Percentiles rank a stretch among this genome's conserved stretches.
These are phyloP conservation scores for Fistulinella prunicolor DNA, from an alignment of 768 basidiomycete species.

Conservation along the genomic window DNA sequence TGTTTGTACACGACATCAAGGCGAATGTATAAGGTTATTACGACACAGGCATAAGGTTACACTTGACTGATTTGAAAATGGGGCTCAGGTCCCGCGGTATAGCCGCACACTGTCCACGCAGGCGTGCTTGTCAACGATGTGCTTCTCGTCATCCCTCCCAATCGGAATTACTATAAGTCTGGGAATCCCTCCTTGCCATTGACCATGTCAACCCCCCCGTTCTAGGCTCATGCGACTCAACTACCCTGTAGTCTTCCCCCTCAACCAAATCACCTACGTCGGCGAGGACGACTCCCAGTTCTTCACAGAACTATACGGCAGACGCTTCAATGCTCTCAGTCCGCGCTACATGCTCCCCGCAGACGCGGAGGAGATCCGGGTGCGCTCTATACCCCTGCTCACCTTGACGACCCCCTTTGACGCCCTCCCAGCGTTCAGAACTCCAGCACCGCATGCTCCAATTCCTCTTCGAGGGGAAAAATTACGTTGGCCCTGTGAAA, in stretches of 20 bases:
- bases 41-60: constrained; percentile 27
- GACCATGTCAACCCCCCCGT: constrained; percentile 22
- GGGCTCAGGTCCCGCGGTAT: constrained; percentile 34
- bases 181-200: constrained; percentile 7
- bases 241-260: constrained; percentile 33
- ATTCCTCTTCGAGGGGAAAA: constrained; percentile 61
- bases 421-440: constrained; percentile 51
- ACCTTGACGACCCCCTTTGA: neutral
- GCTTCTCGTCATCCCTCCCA: constrained; percentile 34
- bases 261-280: constrained; percentile 36
- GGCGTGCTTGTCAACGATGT: constrained; percentile 19
- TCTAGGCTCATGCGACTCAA: constrained; percentile 28
- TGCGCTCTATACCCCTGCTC: constrained; percentile 21
- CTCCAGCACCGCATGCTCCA: constrained; percentile 64
- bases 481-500: constrained; percentile 64
- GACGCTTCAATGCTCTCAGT: constrained; percentile 56
- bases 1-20: constrained; percentile 89
- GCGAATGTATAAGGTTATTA: constrained; percentile 34
- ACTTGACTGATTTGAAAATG: constrained; percentile 32
- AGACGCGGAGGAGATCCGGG: constrained; percentile 64
- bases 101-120: constrained; percentile 28
- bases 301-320: constrained; percentile 52
- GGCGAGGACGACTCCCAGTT: constrained; percentile 48
- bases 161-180: constrained; percentile 32
- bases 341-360: constrained; percentile 59